Evolutionary conservation across 352 stramenopile species (phyloP).

Genomic region (Phytophthora syringae): DNA sequence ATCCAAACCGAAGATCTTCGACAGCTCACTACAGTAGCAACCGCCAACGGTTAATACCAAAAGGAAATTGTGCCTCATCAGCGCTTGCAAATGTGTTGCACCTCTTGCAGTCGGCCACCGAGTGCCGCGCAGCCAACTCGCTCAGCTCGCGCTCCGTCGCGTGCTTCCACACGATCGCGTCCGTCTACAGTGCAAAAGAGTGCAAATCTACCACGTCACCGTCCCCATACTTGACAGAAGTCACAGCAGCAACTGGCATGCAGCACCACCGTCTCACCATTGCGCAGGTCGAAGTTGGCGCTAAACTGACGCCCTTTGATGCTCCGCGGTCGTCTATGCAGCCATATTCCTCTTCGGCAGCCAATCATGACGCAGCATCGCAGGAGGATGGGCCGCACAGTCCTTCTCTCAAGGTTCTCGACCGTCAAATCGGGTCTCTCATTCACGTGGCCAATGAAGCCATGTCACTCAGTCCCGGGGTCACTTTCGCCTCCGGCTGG

Average conservation of each 20-base stretch:
- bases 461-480: constrained; percentile 6
- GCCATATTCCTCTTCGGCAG: constrained; percentile 24
- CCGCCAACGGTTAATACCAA: not conserved
- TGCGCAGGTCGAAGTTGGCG: not conserved
- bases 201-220: not conserved
- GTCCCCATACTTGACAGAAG: too few species aligned
- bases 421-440: not conserved
- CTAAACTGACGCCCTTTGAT: not conserved
- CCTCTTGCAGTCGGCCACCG: constrained; percentile 67
- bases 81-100: constrained; percentile 11
- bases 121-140: constrained; percentile 44
- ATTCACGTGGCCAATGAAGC: too few species aligned
- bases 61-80: not conserved
- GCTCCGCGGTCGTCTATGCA: constrained; percentile 17
- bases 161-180: constrained; percentile 69
- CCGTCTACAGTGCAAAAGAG: constrained; percentile 41
- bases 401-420: not conserved
- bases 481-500: constrained; percentile 17
- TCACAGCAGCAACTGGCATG: too few species aligned
- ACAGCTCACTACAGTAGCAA: constrained; percentile 42
- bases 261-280: constrained; percentile 12
- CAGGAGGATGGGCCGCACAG: not conserved
- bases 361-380: constrained; percentile 24
- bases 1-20: constrained; percentile 61
- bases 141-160: constrained; percentile 49